These are phyloP conservation scores for Tolypocladium cylindrosporum DNA, from an alignment of 2,329 filamentous ascomycete species.

Conservation along the genomic window DNA sequence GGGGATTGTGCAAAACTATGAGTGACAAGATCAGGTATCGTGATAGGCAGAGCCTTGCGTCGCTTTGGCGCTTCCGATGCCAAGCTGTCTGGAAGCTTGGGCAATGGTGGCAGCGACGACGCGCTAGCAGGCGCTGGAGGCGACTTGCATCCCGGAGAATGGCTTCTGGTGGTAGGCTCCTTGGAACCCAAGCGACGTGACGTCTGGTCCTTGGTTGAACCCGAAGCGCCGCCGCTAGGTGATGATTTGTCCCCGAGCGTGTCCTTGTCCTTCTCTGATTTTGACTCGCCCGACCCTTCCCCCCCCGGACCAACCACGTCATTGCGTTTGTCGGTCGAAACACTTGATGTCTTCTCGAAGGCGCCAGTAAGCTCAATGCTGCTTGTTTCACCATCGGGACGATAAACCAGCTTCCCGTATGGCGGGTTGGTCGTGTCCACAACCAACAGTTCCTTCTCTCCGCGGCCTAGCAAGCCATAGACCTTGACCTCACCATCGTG, in stretches of 20 bases:
- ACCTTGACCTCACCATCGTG: constrained; percentile 54
- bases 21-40: background rate
- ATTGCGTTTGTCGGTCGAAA: background rate
- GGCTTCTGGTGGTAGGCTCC: background rate
- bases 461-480: constrained; percentile 62
- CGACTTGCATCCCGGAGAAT: background rate
- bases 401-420: constrained; percentile 32
- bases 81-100: background rate
- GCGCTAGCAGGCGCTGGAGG: background rate
- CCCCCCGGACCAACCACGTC: background rate
- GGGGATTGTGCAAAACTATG: background rate
- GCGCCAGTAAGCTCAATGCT: background rate
- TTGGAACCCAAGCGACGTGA: constrained; percentile 1
- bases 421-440: constrained; percentile 48
- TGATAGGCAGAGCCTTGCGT: background rate
- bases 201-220: constrained; percentile 6
- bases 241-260: background rate
- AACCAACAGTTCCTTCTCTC: constrained; percentile 56
- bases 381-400: background rate
- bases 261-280: background rate
- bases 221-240: background rate
- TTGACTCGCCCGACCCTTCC: background rate
- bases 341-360: background rate
- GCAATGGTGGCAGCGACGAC: background rate
- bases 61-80: background rate